phyloP scores from a whole-genome alignment of 1,284 basidiomycete genomes.

The Ustilago xerochloae region DNA sequence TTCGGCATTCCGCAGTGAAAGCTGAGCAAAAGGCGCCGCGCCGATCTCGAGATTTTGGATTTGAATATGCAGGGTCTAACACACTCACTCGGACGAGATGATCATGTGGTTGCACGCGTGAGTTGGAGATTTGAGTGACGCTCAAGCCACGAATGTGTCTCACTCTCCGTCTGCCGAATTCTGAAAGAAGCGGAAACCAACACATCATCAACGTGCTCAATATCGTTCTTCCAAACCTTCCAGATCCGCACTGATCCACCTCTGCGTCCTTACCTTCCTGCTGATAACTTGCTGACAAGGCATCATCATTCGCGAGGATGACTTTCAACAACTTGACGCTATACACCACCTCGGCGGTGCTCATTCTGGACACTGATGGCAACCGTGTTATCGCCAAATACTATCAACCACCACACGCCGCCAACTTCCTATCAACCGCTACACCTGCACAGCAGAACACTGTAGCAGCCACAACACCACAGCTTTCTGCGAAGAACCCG shows the following conservation, averaged over 20 bases:
- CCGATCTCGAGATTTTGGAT: neutral
- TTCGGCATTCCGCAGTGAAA: neutral
- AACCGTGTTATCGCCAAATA: conserved; percentile 95
- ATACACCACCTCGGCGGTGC: conserved; percentile 72
- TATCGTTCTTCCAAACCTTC: neutral
- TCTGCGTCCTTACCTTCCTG: neutral
- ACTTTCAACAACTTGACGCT: conserved; percentile 63
- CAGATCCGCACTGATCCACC: neutral
- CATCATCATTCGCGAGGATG: conserved; percentile 18
- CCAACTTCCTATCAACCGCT: conserved; percentile 35
- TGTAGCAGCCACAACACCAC: conserved; percentile 38
- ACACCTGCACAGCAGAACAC: conserved; percentile 55
- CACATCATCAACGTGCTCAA: conserved; percentile 6
- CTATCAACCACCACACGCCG: conserved; percentile 80
- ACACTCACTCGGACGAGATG: conserved; percentile 12
- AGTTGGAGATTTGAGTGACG: conserved; percentile 7
- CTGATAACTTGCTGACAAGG: neutral
- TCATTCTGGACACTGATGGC: conserved; percentile 93
- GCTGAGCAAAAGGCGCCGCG: neutral
- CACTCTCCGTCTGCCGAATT: neutral
- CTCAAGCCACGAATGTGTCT: conserved; percentile 15
- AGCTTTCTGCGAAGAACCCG: conserved; percentile 71
- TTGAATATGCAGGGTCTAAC: conserved; percentile 9
- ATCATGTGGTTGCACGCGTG: neutral
- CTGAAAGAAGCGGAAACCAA: conserved; percentile 9